phyloP scores from a whole-genome alignment of 768 basidiomycete species.

The Kwoniella sp. region DNA sequence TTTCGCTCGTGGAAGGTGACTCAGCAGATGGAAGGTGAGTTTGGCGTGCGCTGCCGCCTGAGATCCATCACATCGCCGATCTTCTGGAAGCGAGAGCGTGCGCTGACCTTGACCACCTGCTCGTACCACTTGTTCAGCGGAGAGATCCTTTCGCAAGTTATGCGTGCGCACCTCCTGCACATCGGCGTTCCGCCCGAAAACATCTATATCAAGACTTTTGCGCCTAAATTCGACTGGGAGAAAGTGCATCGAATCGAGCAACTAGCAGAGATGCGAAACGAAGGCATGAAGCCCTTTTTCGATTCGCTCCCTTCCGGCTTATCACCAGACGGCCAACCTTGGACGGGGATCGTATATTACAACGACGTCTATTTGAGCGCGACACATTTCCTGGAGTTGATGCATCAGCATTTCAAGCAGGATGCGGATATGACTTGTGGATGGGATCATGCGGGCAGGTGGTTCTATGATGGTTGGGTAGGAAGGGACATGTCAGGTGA shows the following conservation, averaged over 20 bases:
- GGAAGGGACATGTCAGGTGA: constrained; percentile 55
- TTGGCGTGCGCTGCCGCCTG: background rate
- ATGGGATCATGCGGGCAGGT: constrained; percentile 54
- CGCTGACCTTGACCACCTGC: too few species aligned
- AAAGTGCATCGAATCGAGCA: constrained; percentile 48
- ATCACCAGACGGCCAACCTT: constrained; percentile 43
- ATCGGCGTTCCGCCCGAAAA: constrained; percentile 48
- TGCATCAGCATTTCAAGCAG: constrained; percentile 54
- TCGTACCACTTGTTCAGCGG: constrained; percentile 25
- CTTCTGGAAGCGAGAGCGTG: background rate
- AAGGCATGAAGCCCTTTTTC: constrained; percentile 49
- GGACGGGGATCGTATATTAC: constrained; percentile 50
- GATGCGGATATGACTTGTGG: constrained; percentile 56
- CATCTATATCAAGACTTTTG: constrained; percentile 46
- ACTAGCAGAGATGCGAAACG: constrained; percentile 54
- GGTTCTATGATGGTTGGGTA: constrained; percentile 57
- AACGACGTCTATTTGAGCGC: constrained; percentile 56
- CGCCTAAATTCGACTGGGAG: constrained; percentile 47
- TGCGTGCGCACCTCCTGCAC: constrained; percentile 44
- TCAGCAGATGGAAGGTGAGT: constrained; percentile 50
- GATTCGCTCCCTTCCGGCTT: constrained; percentile 37
- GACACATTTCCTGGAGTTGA: constrained; percentile 51
- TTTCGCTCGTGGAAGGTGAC: constrained; percentile 45
- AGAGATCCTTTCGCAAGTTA: constrained; percentile 39
- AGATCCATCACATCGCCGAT: background rate